These are phyloP conservation scores for Phlebiopsis flavidoalba DNA, from an alignment of 768 basidiomycete species.

Conservation along the genomic window DNA sequence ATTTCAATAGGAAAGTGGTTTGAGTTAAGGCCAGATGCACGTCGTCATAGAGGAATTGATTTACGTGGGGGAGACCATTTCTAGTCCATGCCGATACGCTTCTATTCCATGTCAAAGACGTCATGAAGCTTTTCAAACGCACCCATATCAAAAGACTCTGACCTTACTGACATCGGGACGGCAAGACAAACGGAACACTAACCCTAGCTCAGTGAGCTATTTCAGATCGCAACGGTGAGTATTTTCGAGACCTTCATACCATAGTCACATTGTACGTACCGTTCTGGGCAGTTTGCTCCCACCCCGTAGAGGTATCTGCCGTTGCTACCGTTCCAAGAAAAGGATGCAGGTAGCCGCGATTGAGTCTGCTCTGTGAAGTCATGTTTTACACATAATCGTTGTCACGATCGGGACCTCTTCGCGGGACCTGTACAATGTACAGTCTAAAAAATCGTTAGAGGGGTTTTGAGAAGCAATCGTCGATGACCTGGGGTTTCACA, in stretches of 20 bases:
- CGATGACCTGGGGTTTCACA: too few species aligned
- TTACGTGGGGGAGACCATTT: slow-evolving; percentile 19
- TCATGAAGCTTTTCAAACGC: slow-evolving; percentile 33
- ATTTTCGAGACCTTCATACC: not conserved
- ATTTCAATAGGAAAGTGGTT: slow-evolving; percentile 35
- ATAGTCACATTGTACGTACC: slow-evolving; percentile 22
- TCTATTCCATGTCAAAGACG: not conserved
- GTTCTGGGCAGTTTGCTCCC: slow-evolving; percentile 48
- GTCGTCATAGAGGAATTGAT: slow-evolving; percentile 31
- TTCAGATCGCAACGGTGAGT: too few species aligned
- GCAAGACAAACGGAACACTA: slow-evolving; percentile 45
- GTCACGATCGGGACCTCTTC: not conserved
- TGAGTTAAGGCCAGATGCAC: slow-evolving; percentile 28
- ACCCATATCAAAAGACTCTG: slow-evolving; percentile 36
- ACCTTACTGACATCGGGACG: slow-evolving; percentile 33
- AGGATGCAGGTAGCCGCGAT: slow-evolving; percentile 42
- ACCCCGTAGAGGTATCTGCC: slow-evolving; percentile 38
- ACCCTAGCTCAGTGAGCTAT: slow-evolving; percentile 45
- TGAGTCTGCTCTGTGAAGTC: not conserved
- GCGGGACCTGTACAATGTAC: too few species aligned
- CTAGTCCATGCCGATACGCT: slow-evolving; percentile 31
- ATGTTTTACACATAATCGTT: not conserved
- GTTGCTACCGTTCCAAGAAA: slow-evolving; percentile 40
- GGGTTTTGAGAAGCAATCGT: too few species aligned
- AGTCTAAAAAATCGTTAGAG: too few species aligned